Evolutionary conservation across 495 filamentous ascomycete species (phyloP).

Genomic region (Talaromyces nanjingensis): DNA sequence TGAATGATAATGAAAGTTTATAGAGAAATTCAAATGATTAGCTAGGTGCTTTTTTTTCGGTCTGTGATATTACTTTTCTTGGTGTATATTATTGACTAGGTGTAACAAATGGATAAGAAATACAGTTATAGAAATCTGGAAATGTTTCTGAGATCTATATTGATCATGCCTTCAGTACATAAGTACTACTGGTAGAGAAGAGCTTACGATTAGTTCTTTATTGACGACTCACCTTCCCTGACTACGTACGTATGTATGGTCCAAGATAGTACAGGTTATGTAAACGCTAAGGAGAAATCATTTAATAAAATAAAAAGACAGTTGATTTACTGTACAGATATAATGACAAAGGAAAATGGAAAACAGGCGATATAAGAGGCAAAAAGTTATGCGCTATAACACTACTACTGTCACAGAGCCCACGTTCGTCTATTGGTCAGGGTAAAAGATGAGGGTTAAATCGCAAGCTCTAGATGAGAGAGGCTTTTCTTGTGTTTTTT

Average conservation of each 20-base stretch:
- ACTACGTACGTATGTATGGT: too few relatives aligned
- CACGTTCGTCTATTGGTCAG: constrained; percentile 10
- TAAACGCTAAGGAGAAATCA: not conserved
- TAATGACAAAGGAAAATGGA: constrained; percentile 9
- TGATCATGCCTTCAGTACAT: too few relatives aligned
- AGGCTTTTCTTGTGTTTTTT: not conserved
- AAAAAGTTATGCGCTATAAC: constrained; percentile 11
- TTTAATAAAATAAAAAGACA: constrained; percentile 7
- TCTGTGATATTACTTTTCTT: too few relatives aligned
- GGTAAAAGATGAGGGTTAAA: constrained; percentile 7
- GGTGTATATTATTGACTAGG: too few relatives aligned
- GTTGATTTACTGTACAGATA: constrained; percentile 12
- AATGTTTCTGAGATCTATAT: too few relatives aligned
- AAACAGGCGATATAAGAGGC: constrained; percentile 1
- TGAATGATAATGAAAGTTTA: constrained; percentile 7
- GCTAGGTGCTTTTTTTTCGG: not conserved
- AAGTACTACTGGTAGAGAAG: too few relatives aligned
- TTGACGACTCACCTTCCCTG: too few relatives aligned
- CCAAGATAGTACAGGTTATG: not conserved
- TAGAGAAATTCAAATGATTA: not conserved
- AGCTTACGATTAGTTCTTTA: too few relatives aligned
- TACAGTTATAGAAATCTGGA: too few relatives aligned
- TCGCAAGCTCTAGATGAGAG: constrained; percentile 4
- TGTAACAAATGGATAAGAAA: too few relatives aligned
- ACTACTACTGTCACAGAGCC: constrained; percentile 12